Base-by-base conservation (phyloP, 768 basidiomycete genomes). In the Russula vinacea region DNA sequence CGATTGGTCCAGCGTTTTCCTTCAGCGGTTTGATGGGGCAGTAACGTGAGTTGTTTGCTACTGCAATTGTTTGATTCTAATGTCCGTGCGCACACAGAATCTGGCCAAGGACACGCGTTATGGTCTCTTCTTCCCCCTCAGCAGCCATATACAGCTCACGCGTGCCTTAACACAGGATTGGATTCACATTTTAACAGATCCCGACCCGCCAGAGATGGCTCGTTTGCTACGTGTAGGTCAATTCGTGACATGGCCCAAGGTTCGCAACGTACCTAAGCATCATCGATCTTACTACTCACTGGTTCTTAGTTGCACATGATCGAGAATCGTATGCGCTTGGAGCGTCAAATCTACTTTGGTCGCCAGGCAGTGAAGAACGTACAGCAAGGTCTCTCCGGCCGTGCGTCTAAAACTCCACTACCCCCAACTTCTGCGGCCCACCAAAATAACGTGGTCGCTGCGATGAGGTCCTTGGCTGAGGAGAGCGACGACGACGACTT, bases 1-100 rank as follows among this genome's bases (percentile, higher is more conserved):
- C 72, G 96, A 99, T 73, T 98, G 96, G 96, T 93, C 92, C 0
- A 90, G 89, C 67, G 93, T 98, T 13, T 99, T 98, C 73, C 77
- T 98, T 56, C 97, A 98, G 74, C 84, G 92, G 56, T 98, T 97
- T 72, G 93, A 93, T 69, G 91, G 91, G 5, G 79, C 84, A 29
- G 87, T 94, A 54, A 94, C 92, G 91, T 92, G 80, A 71, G 89
- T 79, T 19, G 2, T 42, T 26, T 58, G 19, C 17, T 45, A 1
- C 57, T 16, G 19, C 16, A 42, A 19, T 66, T 53, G 9, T 39
- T 13, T 39, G 33, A 33, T 16, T 35, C 9, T 45, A 44, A 56
- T 61, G 51, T 57, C 19, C 26, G 40, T 51, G 54, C 45, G 10
- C 2, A 13, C 26, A 58, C 62, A 91, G 90, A 39, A 92, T 94